These are phyloP conservation scores for Melocanna baccifera DNA, from an alignment of 176 grass and related monocot species.

Conservation along the genomic window DNA sequence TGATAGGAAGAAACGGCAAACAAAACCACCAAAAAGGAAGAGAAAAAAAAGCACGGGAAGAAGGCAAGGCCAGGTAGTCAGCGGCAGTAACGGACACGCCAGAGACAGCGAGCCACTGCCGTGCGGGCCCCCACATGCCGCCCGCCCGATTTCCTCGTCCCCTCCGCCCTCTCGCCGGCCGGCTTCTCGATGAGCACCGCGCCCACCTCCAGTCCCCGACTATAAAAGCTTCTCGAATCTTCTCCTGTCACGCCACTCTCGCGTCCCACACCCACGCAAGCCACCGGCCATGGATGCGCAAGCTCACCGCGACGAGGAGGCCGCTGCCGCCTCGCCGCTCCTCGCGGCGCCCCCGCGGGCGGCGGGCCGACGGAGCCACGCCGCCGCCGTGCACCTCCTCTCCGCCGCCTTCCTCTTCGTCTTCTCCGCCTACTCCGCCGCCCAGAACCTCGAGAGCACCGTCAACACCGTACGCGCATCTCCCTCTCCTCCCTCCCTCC, in stretches of 20 bases:
- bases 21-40: background rate
- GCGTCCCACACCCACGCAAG: background rate
- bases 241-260: background rate
- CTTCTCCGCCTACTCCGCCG: slow-evolving; percentile 78
- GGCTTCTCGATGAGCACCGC: no score
- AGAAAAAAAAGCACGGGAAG: no score
- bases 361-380: slow-evolving; percentile 30
- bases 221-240: slow-evolving; percentile 41
- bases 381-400: slow-evolving; percentile 62
- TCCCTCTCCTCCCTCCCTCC: background rate
- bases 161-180: slow-evolving; percentile 2
- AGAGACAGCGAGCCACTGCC: background rate
- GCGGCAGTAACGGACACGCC: background rate
- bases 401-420: slow-evolving; percentile 81
- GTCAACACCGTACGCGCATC: slow-evolving; percentile 54
- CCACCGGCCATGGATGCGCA: background rate
- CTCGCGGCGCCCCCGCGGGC: background rate
- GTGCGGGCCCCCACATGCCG: background rate
- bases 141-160: background rate
- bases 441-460: slow-evolving; percentile 82
- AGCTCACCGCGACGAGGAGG: slow-evolving; percentile 29
- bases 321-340: slow-evolving; percentile 18
- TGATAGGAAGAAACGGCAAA: background rate
- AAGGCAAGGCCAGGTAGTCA: no score
- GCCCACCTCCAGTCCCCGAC: background rate